These are phyloP conservation scores for Gossypium sturtianum DNA, from an alignment of 345 rosid genomes.

Conservation along the genomic window DNA sequence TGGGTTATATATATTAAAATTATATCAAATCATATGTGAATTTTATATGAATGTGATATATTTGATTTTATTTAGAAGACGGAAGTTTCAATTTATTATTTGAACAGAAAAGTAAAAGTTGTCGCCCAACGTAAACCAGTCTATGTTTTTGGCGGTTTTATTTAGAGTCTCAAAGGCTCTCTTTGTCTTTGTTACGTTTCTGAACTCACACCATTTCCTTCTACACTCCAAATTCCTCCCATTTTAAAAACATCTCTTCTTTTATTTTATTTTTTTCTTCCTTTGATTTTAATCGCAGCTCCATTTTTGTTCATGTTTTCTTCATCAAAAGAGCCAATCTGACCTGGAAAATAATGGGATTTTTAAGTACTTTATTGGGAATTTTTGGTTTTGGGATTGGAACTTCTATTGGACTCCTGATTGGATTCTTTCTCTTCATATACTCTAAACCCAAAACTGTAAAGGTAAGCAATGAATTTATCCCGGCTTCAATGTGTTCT, in stretches of 20 bases:
- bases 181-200: background rate
- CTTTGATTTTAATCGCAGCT: background rate
- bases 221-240: background rate
- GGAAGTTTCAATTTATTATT: too few species aligned
- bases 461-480: constrained; percentile 35
- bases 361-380: constrained; percentile 49
- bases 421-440: constrained; percentile 61
- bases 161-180: background rate
- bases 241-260: background rate
- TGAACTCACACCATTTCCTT: background rate
- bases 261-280: too few species aligned
- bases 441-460: constrained; percentile 53
- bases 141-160: constrained; percentile 4
- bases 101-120: background rate
- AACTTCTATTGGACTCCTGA: constrained; percentile 56
- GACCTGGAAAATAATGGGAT: constrained; percentile 33
- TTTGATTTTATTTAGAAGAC: too few species aligned
- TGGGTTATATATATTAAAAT: too few species aligned
- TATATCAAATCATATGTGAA: too few species aligned
- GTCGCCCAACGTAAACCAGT: background rate
- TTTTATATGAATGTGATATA: too few species aligned
- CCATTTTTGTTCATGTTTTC: background rate
- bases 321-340: background rate
- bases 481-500: background rate
- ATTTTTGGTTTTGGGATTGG: constrained; percentile 68